These are phyloP conservation scores for Saccharomyces hybrid DNA, from an alignment of 1,139 yeast species.

Conservation along the genomic window DNA sequence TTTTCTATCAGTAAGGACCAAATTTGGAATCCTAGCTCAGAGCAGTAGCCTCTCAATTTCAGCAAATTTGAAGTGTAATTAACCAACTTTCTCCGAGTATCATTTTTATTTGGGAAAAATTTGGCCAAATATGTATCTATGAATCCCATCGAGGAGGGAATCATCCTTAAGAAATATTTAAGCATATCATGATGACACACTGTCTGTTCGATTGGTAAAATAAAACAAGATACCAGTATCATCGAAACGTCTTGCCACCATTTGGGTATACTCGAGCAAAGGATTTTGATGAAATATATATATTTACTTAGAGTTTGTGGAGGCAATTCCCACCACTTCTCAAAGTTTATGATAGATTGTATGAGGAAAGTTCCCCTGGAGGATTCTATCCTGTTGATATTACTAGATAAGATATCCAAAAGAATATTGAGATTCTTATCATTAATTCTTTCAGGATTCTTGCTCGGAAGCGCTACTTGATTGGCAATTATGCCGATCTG, in stretches of 20 bases:
- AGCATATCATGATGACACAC: constrained; percentile 61
- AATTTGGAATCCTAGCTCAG: constrained; percentile 61
- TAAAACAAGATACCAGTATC: constrained; percentile 56
- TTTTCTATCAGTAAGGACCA: constrained; percentile 80
- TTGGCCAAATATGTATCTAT: constrained; percentile 53
- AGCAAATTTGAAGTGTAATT: constrained; percentile 64
- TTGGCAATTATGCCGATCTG: constrained; percentile 42
- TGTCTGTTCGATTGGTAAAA: constrained; percentile 31
- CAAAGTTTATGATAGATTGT: constrained; percentile 43
- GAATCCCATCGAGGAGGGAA: constrained; percentile 72
- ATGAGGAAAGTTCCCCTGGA: constrained; percentile 40
- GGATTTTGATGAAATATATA: constrained; percentile 65
- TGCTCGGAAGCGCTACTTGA: constrained; percentile 38
- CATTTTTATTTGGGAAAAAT: constrained; percentile 75
- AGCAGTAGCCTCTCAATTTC: constrained; percentile 55
- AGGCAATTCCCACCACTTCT: constrained; percentile 51
- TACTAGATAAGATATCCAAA: constrained; percentile 42
- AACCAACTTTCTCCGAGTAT: constrained; percentile 45
- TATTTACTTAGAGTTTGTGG: constrained; percentile 40
- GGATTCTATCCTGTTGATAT: constrained; percentile 45
- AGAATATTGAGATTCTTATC: constrained; percentile 38
- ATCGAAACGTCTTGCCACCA: constrained; percentile 81
- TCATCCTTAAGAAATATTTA: constrained; percentile 53
- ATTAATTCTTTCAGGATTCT: constrained; percentile 39
- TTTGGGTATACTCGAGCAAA: constrained; percentile 80